Conservation (phyloP, 2,329 filamentous ascomycete species). For the Aspergillus latus region DNA sequence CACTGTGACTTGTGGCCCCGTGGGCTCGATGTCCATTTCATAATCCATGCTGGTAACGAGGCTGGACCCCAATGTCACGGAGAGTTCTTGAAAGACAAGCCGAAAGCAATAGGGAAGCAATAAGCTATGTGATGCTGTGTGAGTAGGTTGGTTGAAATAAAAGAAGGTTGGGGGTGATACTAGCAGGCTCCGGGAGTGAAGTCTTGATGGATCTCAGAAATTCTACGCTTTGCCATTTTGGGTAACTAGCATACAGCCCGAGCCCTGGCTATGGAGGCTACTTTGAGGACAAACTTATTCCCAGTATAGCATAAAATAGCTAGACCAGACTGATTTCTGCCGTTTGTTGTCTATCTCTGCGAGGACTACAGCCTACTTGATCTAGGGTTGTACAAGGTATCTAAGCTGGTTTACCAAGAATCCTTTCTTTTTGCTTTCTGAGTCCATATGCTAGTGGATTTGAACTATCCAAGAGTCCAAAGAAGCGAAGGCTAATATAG, state of each 20-base stretch:
- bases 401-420: not conserved
- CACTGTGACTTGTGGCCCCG: conserved; percentile 50
- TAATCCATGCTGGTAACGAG: conserved; percentile 40
- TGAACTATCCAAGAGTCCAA: conserved; percentile 6
- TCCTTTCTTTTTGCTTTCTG: conserved; percentile 5
- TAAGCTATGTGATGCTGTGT: conserved; percentile 1
- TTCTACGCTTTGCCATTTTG: conserved; percentile 25
- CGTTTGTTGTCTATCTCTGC: not conserved
- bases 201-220: conserved; percentile 14
- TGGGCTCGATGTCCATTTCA: conserved; percentile 50
- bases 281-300: no score
- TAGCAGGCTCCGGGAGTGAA: not conserved
- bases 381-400: not conserved
- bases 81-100: not conserved
- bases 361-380: not conserved
- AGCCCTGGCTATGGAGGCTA: not conserved
- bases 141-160: not conserved
- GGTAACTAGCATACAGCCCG: conserved; percentile 12
- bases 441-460: conserved; percentile 9
- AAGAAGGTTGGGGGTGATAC: conserved; percentile 9
- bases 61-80: conserved; percentile 15
- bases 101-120: not conserved
- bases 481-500: conserved; percentile 3
- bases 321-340: not conserved
- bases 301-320: no score